Conservation (phyloP, 2,329 filamentous ascomycete genomes). For the Pseudocercospora eumusae region DNA sequence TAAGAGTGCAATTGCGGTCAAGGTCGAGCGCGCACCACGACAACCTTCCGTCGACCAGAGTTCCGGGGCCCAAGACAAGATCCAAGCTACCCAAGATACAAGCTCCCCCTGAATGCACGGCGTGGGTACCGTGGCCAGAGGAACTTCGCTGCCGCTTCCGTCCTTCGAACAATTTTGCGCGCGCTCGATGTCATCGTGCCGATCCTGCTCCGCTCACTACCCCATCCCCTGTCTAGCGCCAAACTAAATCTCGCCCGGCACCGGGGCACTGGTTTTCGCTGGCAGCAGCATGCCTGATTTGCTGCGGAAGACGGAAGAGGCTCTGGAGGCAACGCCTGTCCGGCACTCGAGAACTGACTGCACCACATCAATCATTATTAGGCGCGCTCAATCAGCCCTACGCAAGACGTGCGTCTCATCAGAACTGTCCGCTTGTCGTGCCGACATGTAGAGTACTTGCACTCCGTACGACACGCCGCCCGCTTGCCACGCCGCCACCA, state of each 20-base stretch:
- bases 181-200: slow-evolving; percentile 17
- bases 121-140: slow-evolving; percentile 24
- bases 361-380: neutral
- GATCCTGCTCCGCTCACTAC: slow-evolving; percentile 15
- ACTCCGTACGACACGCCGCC: neutral
- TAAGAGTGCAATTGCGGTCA: slow-evolving; percentile 18
- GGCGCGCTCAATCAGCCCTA: slow-evolving; percentile 4
- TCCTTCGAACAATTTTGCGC: neutral
- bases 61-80: slow-evolving; percentile 20
- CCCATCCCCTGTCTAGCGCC: slow-evolving; percentile 21
- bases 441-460: slow-evolving; percentile 6
- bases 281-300: slow-evolving; percentile 17
- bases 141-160: slow-evolving; percentile 12
- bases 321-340: slow-evolving; percentile 12
- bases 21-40: slow-evolving; percentile 7
- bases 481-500: neutral
- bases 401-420: slow-evolving; percentile 6
- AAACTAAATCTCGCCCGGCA: slow-evolving; percentile 23
- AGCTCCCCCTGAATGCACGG: slow-evolving; percentile 20
- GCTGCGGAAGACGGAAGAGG: slow-evolving; percentile 21
- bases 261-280: slow-evolving; percentile 22
- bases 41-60: slow-evolving; percentile 16
- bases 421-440: slow-evolving; percentile 9
- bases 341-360: slow-evolving; percentile 21
- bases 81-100: slow-evolving; percentile 15